Conservation (phyloP, 371 early-diverging fungal genomes). For the Rhizopus arrhizus region DNA sequence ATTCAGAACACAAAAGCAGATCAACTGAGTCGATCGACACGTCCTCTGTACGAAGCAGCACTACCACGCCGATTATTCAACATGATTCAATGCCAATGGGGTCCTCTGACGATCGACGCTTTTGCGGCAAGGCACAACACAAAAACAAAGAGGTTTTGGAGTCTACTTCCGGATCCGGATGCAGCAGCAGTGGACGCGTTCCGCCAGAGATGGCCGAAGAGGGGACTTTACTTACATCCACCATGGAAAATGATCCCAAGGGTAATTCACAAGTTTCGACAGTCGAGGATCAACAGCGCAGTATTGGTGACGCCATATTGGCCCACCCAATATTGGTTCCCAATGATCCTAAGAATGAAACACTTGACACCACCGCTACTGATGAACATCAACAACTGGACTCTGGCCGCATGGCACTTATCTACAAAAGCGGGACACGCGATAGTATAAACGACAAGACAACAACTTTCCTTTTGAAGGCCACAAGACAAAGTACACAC, state of each 20-base stretch:
- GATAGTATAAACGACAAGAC: background rate
- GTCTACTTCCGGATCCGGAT: slow-evolving; percentile 22
- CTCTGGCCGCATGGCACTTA: slow-evolving; percentile 8
- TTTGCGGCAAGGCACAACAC: slow-evolving; percentile 32
- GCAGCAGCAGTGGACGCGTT: slow-evolving; percentile 35
- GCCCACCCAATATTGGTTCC: slow-evolving; percentile 28
- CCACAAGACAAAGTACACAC: background rate
- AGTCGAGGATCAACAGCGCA: slow-evolving; percentile 6
- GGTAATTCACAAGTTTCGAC: slow-evolving; percentile 24
- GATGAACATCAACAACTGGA: background rate
- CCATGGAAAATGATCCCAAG: slow-evolving; percentile 33
- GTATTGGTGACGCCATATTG: slow-evolving; percentile 29
- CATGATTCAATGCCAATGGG: slow-evolving; percentile 8
- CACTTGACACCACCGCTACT: slow-evolving; percentile 5
- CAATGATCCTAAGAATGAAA: slow-evolving; percentile 5
- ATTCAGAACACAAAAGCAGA: slow-evolving; percentile 20
- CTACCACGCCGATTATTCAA: slow-evolving; percentile 7
- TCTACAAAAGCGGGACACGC: background rate
- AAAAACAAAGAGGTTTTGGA: slow-evolving; percentile 24
- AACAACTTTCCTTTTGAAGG: background rate
- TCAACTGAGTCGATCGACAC: slow-evolving; percentile 12
- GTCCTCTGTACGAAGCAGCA: slow-evolving; percentile 17
- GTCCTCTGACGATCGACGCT: slow-evolving; percentile 28
- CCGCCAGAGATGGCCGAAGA: slow-evolving; percentile 21
- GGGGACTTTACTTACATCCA: slow-evolving; percentile 25